These are phyloP conservation scores for Paecilomyces sp. DNA, from an alignment of 2,329 filamentous ascomycete species.

Conservation along the genomic window DNA sequence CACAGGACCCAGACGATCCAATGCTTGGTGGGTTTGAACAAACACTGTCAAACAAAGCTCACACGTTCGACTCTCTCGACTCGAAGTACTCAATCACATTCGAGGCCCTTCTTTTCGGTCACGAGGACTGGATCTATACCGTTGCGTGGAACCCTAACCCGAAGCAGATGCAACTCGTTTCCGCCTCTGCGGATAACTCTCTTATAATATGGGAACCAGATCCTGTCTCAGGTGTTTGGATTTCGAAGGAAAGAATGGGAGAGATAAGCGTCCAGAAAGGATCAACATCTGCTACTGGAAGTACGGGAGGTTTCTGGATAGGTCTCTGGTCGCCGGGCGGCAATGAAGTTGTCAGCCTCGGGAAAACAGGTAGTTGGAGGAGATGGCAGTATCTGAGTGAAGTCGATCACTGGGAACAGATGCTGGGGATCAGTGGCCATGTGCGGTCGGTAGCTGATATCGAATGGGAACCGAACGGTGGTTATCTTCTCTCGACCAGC, in stretches of 20 bases:
- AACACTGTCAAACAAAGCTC: conserved; percentile 81
- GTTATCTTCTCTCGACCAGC: conserved; percentile 81
- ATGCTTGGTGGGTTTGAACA: conserved; percentile 46
- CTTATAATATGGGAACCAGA: conserved; percentile 90
- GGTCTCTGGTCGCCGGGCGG: conserved; percentile 84
- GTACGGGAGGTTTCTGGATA: conserved; percentile 93
- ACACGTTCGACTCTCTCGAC: conserved; percentile 58
- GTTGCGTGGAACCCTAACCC: conserved; percentile 61
- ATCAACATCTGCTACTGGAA: conserved; percentile 91
- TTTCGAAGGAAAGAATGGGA: conserved; percentile 75
- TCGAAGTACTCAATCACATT: conserved; percentile 77
- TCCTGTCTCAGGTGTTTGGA: conserved; percentile 76
- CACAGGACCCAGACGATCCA: conserved; percentile 26
- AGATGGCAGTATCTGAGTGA: conserved; percentile 62
- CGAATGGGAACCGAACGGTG: conserved; percentile 73
- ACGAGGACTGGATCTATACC: conserved; percentile 98
- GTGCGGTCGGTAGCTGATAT: conserved; percentile 73
- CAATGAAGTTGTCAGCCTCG: conserved; percentile 68
- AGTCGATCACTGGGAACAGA: conserved; percentile 66
- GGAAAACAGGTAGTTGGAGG: conserved; percentile 89
- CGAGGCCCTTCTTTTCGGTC: conserved; percentile 85
- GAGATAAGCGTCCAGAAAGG: conserved; percentile 94
- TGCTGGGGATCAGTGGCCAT: conserved; percentile 75
- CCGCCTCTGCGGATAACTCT: conserved; percentile 91
- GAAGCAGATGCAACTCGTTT: conserved; percentile 64